These are phyloP conservation scores for Aspergillus nomiae DNA, from an alignment of 2,329 filamentous ascomycete species.

Conservation along the genomic window DNA sequence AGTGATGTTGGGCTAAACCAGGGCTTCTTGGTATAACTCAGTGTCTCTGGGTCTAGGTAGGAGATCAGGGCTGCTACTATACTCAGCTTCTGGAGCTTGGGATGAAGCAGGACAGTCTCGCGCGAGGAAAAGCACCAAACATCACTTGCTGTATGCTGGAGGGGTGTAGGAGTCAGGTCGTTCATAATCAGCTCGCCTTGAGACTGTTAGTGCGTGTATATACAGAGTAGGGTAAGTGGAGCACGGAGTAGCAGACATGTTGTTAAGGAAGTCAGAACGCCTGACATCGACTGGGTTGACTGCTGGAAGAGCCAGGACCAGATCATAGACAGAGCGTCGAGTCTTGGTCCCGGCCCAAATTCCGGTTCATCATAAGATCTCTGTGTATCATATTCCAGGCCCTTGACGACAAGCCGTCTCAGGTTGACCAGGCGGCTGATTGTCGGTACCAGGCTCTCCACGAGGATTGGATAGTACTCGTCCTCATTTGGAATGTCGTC, in stretches of 20 bases:
- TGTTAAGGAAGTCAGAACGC: conserved; percentile 1
- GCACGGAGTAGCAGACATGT: neutral
- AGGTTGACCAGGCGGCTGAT: conserved; percentile 5
- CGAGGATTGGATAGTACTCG: conserved; percentile 4
- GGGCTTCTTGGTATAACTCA: neutral
- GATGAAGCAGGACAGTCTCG: conserved; percentile 7
- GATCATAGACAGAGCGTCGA: neutral
- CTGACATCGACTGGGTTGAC: neutral
- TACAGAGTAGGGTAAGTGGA: neutral
- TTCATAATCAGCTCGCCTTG: conserved; percentile 7
- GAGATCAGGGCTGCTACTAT: conserved; percentile 1
- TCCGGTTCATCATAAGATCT: neutral
- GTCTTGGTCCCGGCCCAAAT: neutral
- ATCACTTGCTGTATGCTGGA: neutral
- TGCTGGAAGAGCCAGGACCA: conserved; percentile 5
- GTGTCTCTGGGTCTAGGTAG: neutral
- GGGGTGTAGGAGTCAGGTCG: neutral
- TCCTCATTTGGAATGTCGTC: neutral
- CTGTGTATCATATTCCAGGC: conserved; percentile 4
- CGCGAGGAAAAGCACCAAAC: conserved; percentile 1
- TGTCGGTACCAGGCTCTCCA: conserved; percentile 4
- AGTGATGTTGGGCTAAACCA: neutral
- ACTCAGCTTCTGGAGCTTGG: conserved; percentile 3
- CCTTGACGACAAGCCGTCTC: conserved; percentile 5
- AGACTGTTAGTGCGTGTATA: neutral